These are phyloP conservation scores for Marchantia polymorpha DNA, from an alignment of 225 moss, liverwort and hornwort species.

Conservation along the genomic window DNA sequence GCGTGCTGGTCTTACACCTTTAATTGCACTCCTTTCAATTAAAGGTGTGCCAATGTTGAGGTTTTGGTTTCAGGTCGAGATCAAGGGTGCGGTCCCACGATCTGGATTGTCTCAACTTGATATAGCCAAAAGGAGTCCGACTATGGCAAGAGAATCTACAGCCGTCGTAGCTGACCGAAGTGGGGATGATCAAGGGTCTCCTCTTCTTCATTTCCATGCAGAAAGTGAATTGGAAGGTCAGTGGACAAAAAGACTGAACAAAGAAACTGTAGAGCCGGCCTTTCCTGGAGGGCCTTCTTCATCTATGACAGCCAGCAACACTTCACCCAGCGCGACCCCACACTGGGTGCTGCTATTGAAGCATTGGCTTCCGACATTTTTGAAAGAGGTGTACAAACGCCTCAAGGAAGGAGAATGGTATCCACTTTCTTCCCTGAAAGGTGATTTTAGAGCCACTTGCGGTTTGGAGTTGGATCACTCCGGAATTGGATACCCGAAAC, in stretches of 20 bases:
- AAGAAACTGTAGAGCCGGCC: too few relatives aligned
- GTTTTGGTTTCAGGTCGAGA: conserved; percentile 63
- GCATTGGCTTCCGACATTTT: conserved; percentile 85
- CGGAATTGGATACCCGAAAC: conserved; percentile 77
- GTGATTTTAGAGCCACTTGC: conserved; percentile 95
- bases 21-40: too few relatives aligned
- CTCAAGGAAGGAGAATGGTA: conserved; percentile 97
- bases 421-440: conserved; percentile 91
- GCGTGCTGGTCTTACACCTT: neutral
- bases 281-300: too few relatives aligned
- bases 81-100: conserved; percentile 92
- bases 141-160: conserved; percentile 55
- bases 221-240: too few relatives aligned
- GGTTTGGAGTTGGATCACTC: conserved; percentile 92
- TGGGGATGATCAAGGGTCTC: too few relatives aligned
- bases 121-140: conserved; percentile 25
- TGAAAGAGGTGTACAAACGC: conserved; percentile 83
- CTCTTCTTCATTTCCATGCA: conserved; percentile 3
- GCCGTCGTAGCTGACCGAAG: conserved; percentile 3
- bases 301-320: too few relatives aligned
- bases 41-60: neutral
- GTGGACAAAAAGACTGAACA: too few relatives aligned
- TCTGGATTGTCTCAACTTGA: conserved; percentile 57
- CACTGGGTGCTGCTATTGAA: conserved; percentile 72
- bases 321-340: too few relatives aligned